Evolutionary conservation across 441 rosid genomes (phyloP).

Genomic region (Populus hybrid): DNA sequence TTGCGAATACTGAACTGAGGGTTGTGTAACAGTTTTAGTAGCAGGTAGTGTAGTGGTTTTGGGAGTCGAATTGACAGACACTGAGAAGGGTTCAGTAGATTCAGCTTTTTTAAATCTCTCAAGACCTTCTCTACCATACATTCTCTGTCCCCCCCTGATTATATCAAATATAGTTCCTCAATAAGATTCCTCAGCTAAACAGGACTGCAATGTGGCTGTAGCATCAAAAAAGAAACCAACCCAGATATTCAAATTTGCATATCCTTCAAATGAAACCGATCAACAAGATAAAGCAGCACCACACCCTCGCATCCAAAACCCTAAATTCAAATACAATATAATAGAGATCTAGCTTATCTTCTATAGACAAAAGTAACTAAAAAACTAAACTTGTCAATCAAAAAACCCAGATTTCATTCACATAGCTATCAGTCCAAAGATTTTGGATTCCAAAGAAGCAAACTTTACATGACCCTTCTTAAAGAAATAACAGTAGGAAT

Average conservation of each 20-base stretch:
- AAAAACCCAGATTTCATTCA: neutral
- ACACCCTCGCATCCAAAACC: conserved; percentile 17
- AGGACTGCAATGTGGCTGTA: neutral
- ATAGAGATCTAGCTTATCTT: neutral
- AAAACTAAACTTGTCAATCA: neutral
- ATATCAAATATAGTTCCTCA: conserved; percentile 4
- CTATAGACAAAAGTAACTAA: neutral
- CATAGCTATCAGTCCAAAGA: neutral
- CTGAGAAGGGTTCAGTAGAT: conserved; percentile 88
- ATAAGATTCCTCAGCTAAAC: neutral
- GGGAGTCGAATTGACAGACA: conserved; percentile 45
- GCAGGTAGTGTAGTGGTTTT: conserved; percentile 29
- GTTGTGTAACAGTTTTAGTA: conserved; percentile 23
- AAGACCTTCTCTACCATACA: conserved; percentile 93
- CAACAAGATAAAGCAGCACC: conserved; percentile 6
- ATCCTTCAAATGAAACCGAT: conserved; percentile 9
- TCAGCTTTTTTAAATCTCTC: conserved; percentile 93
- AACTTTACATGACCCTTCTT: neutral
- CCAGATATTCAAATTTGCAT: neutral
- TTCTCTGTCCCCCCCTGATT: conserved; percentile 26
- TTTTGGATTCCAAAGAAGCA: neutral
- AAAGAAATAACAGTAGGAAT: neutral
- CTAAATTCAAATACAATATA: conserved; percentile 14
- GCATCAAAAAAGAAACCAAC: conserved; percentile 3
- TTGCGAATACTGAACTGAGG: conserved; percentile 37